Evolutionary conservation across 495 filamentous ascomycete genomes (phyloP), one percentile per base, ranked within the genome.

Genomic region (Rhizodiscina lignyota): DNA sequence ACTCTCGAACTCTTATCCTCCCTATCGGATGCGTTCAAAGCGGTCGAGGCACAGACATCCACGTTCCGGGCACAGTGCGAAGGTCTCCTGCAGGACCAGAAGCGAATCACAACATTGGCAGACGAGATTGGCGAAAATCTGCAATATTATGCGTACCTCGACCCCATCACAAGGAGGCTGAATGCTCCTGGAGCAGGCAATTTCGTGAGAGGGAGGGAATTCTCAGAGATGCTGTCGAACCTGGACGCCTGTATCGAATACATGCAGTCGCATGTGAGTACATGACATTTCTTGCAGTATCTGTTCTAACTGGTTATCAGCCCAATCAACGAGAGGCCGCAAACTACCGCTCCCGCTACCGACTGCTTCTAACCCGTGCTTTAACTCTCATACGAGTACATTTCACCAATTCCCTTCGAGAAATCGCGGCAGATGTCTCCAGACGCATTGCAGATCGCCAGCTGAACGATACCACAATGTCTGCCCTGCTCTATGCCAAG

Each of bases 61-160:
- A 74, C 77, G 22, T 94, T 99, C 52, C 80, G 84, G 52, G 75
- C 77, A 34, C 83, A 87, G 55, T 96, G 87, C 52, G 82, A 94
- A 47, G 80, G 81, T 12, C 58, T 96, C 1, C 53, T 94, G 18
- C 58, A 70, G 2, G 81, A 91, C 32, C 79, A 94, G 51, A 73
- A 67, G 41, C 72, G 78, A 11, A 65, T 93, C 17, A 70, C 77
- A 33, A 64, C 66, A 22, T 62, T 96, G 24, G 80, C 83, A 1
- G 74, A 86, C 42, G 74, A 78, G 20, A 78, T 99, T 30, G 77
- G 78, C 4, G 71, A 77, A 19, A 91, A 92, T 42, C 64, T 94
- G 4, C 74, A 83, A 42, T 94, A 92, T 51, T 99, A 94, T 50
- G 71, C 75, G 16, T 91, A 87, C 51, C 66, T 96, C 16, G 89